Percentiles rank a stretch among this genome's conserved stretches.
These are phyloP conservation scores for Hypoxylon sp. DNA, from an alignment of 2,329 filamentous ascomycete genomes.

Conservation along the genomic window DNA sequence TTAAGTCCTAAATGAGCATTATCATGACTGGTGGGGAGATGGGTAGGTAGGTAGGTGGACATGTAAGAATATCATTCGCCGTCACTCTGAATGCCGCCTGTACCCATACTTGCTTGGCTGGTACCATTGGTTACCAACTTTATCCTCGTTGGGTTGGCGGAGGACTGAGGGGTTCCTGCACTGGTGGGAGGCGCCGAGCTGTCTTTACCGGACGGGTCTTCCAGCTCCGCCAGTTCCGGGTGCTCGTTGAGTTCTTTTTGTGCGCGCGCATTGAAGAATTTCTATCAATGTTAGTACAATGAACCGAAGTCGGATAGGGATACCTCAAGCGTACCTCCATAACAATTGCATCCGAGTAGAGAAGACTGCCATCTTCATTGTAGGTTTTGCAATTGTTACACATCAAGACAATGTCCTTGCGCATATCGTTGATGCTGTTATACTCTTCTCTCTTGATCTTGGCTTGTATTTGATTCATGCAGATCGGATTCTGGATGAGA, in stretches of 20 bases:
- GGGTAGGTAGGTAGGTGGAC: background rate
- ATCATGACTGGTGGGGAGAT: background rate
- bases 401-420: conserved; percentile 83
- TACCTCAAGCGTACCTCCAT: conserved; percentile 79
- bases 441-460: conserved; percentile 98
- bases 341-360: conserved; percentile 91
- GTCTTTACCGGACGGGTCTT: conserved; percentile 60
- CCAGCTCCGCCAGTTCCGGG: conserved; percentile 68
- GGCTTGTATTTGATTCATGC: conserved; percentile 93
- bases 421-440: conserved; percentile 81
- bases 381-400: conserved; percentile 94
- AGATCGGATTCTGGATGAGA: conserved; percentile 91
- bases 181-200: conserved; percentile 65
- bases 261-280: conserved; percentile 67
- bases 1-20: conserved; percentile 3
- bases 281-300: conserved; percentile 59
- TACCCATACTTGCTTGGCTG: conserved; percentile 44
- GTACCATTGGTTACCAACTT: conserved; percentile 66
- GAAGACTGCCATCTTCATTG: conserved; percentile 93
- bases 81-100: conserved; percentile 46
- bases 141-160: conserved; percentile 71
- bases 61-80: conserved; percentile 41
- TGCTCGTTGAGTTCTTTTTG: conserved; percentile 66
- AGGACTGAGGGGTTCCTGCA: conserved; percentile 73
- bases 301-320: background rate